These are phyloP conservation scores for Colletotrichum gloeosporioides DNA, from an alignment of 2,329 filamentous ascomycete species.

Conservation along the genomic window DNA sequence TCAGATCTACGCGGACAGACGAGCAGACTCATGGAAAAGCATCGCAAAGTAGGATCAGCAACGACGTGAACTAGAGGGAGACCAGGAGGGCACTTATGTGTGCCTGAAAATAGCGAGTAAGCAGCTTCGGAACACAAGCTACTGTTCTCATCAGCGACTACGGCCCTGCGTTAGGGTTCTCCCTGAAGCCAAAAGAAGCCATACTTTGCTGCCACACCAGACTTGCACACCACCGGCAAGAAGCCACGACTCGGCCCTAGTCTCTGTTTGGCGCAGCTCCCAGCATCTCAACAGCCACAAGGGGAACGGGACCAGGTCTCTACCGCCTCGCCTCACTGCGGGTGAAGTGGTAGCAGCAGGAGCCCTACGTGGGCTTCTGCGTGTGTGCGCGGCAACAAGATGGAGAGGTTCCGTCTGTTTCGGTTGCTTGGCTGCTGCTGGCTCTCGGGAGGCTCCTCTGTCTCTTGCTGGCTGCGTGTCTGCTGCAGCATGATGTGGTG, in stretches of 20 bases:
- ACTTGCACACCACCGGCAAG: not conserved
- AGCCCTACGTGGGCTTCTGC: not conserved
- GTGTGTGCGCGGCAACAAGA: not conserved
- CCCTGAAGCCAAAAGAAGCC: not conserved
- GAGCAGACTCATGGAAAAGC: not conserved
- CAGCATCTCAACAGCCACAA: not conserved
- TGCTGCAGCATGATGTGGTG: not conserved
- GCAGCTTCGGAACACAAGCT: not conserved
- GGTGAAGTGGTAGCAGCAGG: not conserved
- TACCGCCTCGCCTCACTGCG: not conserved
- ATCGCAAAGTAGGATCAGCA: not conserved
- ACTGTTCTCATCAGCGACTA: not conserved
- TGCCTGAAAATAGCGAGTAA: not conserved
- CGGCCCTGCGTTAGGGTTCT: not conserved
- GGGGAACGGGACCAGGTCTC: not conserved
- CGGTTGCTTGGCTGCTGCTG: not conserved
- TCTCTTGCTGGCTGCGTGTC: not conserved
- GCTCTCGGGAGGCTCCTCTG: not conserved
- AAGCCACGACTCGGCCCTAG: constrained; percentile 13
- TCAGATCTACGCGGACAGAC: not conserved
- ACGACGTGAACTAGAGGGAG: not conserved
- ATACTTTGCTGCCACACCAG: constrained; percentile 3
- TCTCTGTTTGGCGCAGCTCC: not conserved
- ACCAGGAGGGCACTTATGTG: not conserved
- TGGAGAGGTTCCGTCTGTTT: not conserved